A percentile compares a stretch with the other conserved stretches of the same genome.
phyloP scores from a whole-genome alignment of 2,329 filamentous ascomycete species.

The Sporothrix curviconia region DNA sequence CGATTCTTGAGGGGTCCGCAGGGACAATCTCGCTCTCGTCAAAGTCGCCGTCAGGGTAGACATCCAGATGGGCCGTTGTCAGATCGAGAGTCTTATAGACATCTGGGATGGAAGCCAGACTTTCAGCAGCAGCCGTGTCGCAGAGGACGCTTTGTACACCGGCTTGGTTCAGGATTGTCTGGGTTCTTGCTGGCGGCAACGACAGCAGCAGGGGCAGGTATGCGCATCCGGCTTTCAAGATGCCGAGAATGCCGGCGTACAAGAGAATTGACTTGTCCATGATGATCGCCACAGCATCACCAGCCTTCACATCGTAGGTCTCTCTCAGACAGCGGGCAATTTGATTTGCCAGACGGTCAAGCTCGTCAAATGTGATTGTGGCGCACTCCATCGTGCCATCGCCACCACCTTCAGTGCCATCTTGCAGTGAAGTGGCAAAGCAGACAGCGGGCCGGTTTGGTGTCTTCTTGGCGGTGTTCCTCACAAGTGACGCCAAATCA shows the following conservation, averaged over 20 bases:
- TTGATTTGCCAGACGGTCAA: constrained; percentile 59
- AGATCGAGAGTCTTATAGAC: constrained; percentile 29
- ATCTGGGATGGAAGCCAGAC: neutral
- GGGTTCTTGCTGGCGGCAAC: constrained; percentile 57
- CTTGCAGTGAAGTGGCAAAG: constrained; percentile 48
- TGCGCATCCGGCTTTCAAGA: constrained; percentile 67
- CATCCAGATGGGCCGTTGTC: constrained; percentile 22
- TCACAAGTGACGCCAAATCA: constrained; percentile 48
- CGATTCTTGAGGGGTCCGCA: constrained; percentile 45
- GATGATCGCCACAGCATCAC: constrained; percentile 62
- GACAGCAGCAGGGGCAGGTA: constrained; percentile 74
- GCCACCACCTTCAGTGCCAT: neutral
- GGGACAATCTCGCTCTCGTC: constrained; percentile 21
- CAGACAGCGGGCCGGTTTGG: constrained; percentile 56
- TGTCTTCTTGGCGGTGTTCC: constrained; percentile 39
- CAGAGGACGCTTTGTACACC: constrained; percentile 40
- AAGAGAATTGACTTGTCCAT: constrained; percentile 70
- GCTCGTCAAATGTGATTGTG: constrained; percentile 53
- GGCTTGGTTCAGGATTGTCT: constrained; percentile 57
- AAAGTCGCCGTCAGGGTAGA: constrained; percentile 21
- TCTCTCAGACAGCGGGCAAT: constrained; percentile 51
- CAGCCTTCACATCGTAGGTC: constrained; percentile 38
- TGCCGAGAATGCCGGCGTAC: constrained; percentile 68
- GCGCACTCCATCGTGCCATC: constrained; percentile 30
- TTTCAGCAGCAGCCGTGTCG: neutral